Evolutionary conservation across 305 asterid genomes (phyloP), one percentile per base, ranked within the genome.

Genomic region (Nicotiana rustica): DNA sequence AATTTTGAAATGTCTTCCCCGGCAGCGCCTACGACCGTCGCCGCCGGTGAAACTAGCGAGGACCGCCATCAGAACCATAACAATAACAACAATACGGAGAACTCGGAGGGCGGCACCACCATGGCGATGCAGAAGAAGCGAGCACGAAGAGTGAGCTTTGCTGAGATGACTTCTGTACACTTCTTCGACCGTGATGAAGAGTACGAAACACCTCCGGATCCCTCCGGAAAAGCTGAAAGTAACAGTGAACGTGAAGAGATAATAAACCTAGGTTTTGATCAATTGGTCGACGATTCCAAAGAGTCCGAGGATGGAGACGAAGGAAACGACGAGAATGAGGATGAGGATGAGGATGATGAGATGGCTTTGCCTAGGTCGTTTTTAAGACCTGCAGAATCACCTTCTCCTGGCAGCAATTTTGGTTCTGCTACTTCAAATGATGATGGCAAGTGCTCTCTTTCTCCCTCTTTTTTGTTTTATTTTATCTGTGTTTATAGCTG

Each of bases 131-230:
- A 87, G 88, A 92, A 86, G 88, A 97, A 97, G 90, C 90, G 97
- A 84, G 88, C 91, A 10, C 95, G 99, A 82, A 90, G 99, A 77
- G 99, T 97, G 84, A 97, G 99, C 92, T 97, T 97, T 84, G 99
- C 99, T 12, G 99, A 95, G 89, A 91, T 80, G 88, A 95, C 99
- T 13, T 93, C 97, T 10, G 85, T 97, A 9, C 97, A 89, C 89
- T 90, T 95, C 90, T 97, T 97, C 87, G 93, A 97, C 89, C 95
- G 97, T 35, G 99, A 95, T 56, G 99, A 93, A 25, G 95, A 90
- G 67, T 88, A 89, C 61, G 96, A 87, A 83, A 89, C 91, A 56
- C 95, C 97, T 47, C 78, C 81, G 77, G 78, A 61, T 38, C 84
- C 84, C 41, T 77, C 87, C 18, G 86, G 67, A 5, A 84, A 87